phyloP scores from a whole-genome alignment of 306 rosid species.

The Quercus dentata region DNA sequence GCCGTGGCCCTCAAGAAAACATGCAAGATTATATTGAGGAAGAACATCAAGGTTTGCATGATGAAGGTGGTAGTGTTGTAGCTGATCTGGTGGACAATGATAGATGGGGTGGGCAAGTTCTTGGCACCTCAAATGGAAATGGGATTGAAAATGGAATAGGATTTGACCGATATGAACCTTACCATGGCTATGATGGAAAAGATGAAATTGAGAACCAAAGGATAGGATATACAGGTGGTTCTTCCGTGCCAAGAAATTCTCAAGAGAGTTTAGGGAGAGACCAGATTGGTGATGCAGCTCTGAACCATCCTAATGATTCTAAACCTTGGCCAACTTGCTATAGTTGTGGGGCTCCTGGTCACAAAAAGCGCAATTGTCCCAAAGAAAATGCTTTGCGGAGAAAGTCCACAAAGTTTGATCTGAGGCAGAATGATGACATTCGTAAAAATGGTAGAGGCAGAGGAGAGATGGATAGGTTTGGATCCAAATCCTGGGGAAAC shows the following conservation, averaged over 20 bases:
- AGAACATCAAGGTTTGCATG: slow-evolving; percentile 20
- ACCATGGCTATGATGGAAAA: slow-evolving; percentile 40
- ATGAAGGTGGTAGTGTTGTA: slow-evolving; percentile 31
- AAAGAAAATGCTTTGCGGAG: slow-evolving; percentile 22
- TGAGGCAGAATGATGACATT: slow-evolving; percentile 14
- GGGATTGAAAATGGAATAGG: slow-evolving; percentile 25
- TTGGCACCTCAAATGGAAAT: slow-evolving; percentile 24
- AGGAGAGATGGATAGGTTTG: slow-evolving; percentile 25
- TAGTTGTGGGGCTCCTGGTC: slow-evolving; percentile 55
- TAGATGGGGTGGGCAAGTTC: slow-evolving; percentile 45
- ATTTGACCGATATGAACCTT: slow-evolving; percentile 54
- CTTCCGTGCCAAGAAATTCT: slow-evolving; percentile 21
- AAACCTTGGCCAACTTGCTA: slow-evolving; percentile 31
- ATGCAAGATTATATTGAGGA: slow-evolving; percentile 29
- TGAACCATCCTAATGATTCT: slow-evolving; percentile 21
- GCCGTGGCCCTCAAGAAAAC: slow-evolving; percentile 11
- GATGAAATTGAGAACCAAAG: slow-evolving; percentile 30
- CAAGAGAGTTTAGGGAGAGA: slow-evolving; percentile 25
- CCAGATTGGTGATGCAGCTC: slow-evolving; percentile 15
- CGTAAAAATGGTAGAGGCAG: slow-evolving; percentile 19
- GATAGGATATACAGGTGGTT: slow-evolving; percentile 33
- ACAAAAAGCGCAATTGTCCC: slow-evolving; percentile 53
- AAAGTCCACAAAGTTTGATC: slow-evolving; percentile 26
- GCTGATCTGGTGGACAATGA: slow-evolving; percentile 36
- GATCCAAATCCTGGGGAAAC: slow-evolving; percentile 26